Percentiles rank a stretch among this genome's conserved stretches.
Conservation (phyloP, 163 green algal species). For the Chlorella variabilis region DNA sequence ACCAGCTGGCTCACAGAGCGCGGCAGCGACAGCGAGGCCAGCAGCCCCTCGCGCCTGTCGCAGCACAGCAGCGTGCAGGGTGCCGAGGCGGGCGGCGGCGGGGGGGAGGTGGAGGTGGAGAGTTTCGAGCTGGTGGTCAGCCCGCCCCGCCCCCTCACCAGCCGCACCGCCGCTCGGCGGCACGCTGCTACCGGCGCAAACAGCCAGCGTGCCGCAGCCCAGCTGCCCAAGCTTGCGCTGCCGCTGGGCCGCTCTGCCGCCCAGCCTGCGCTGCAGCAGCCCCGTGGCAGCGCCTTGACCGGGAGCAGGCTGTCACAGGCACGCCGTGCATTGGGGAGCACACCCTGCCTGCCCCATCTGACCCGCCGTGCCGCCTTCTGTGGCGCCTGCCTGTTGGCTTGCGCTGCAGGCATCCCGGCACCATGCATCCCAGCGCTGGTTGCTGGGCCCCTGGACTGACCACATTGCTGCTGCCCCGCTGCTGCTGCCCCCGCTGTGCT, state of each 20-base stretch:
- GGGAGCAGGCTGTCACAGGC: conserved; percentile 3
- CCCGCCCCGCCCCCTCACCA: conserved; percentile 3
- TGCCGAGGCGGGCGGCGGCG: no score
- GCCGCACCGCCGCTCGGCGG: background rate
- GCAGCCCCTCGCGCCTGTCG: background rate
- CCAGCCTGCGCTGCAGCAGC: background rate
- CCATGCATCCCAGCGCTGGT: background rate
- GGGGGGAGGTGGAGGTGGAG: background rate
- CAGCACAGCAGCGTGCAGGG: background rate
- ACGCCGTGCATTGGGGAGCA: background rate
- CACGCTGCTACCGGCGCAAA: background rate
- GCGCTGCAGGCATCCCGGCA: no score
- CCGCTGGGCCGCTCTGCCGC: background rate
- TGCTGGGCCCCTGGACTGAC: background rate
- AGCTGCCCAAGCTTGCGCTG: conserved; percentile 1
- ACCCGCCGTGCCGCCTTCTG: no score
- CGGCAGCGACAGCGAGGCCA: background rate
- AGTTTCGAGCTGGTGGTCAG: background rate
- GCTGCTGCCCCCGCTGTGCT: background rate
- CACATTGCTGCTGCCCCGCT: no score
- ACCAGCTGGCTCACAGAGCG: conserved; percentile 29
- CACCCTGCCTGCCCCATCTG: no score
- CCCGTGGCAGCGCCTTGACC: background rate
- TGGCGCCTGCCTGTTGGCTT: no score
- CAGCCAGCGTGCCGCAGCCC: background rate